Conservation (phyloP, 495 filamentous ascomycete species). For the Xylaria curta region DNA sequence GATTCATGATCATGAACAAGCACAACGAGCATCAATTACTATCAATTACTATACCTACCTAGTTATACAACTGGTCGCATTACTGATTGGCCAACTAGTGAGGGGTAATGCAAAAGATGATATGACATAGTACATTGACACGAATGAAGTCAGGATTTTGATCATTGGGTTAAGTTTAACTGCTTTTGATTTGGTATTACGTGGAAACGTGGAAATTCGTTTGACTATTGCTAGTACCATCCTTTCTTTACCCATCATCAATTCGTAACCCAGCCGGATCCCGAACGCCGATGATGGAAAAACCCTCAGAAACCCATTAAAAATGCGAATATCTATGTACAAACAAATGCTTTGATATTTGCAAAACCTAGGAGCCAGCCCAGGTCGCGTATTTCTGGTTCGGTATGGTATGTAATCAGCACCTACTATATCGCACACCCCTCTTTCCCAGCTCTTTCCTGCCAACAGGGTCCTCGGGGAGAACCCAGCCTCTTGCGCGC, state of each 20-base stretch:
- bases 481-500: slow-evolving; percentile 81
- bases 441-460: slow-evolving; percentile 64
- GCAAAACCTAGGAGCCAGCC: slow-evolving; percentile 25
- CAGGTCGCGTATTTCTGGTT: background rate
- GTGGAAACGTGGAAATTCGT: background rate
- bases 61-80: background rate
- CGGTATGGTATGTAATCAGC: slow-evolving; percentile 35
- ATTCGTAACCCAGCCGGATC: slow-evolving; percentile 16
- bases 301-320: slow-evolving; percentile 13
- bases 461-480: slow-evolving; percentile 71
- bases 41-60: no score
- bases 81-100: background rate
- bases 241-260: slow-evolving; percentile 20
- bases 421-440: slow-evolving; percentile 58
- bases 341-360: slow-evolving; percentile 15
- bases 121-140: background rate
- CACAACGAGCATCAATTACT: background rate
- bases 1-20: background rate
- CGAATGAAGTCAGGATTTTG: background rate
- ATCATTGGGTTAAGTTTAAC: background rate
- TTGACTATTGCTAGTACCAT: slow-evolving; percentile 22
- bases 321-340: slow-evolving; percentile 12
- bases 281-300: slow-evolving; percentile 14
- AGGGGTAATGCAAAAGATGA: background rate
- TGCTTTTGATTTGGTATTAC: background rate